Percentiles rank a stretch among this genome's conserved stretches.
These are phyloP conservation scores for Oemleria cerasiformis DNA, from an alignment of 306 rosid genomes.

Conservation along the genomic window DNA sequence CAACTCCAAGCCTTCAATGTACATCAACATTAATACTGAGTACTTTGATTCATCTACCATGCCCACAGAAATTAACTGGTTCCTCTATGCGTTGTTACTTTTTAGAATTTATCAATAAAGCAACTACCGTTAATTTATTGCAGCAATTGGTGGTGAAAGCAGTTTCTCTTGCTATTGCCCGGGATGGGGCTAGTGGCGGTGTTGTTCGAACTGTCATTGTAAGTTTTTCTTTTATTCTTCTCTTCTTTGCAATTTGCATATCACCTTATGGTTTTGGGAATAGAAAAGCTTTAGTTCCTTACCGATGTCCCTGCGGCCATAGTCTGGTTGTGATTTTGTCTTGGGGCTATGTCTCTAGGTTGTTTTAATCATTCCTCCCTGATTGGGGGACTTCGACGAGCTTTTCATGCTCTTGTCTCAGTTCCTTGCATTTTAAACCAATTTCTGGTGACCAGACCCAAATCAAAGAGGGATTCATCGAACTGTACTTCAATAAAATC, in stretches of 20 bases:
- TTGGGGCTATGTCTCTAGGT: background rate
- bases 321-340: background rate
- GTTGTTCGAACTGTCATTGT: conserved; percentile 90
- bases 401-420: no score
- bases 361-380: background rate
- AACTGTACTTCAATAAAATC: no score
- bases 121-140: conserved; percentile 3
- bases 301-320: background rate
- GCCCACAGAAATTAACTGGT: background rate
- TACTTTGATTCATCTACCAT: background rate
- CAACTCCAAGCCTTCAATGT: background rate
- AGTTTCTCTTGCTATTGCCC: conserved; percentile 92
- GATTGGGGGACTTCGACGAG: no score
- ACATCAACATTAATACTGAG: background rate
- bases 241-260: background rate
- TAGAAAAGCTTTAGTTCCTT: background rate
- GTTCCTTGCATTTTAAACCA: no score
- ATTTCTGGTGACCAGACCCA: no score
- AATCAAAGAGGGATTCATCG: no score
- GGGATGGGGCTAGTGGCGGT: conserved; percentile 98
- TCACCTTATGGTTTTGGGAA: background rate
- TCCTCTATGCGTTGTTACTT: background rate
- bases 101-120: background rate
- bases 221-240: conserved; percentile 27
- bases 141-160: conserved; percentile 79